Base-by-base conservation (phyloP, 2,329 filamentous ascomycete species). In the Penicillium sp. region DNA sequence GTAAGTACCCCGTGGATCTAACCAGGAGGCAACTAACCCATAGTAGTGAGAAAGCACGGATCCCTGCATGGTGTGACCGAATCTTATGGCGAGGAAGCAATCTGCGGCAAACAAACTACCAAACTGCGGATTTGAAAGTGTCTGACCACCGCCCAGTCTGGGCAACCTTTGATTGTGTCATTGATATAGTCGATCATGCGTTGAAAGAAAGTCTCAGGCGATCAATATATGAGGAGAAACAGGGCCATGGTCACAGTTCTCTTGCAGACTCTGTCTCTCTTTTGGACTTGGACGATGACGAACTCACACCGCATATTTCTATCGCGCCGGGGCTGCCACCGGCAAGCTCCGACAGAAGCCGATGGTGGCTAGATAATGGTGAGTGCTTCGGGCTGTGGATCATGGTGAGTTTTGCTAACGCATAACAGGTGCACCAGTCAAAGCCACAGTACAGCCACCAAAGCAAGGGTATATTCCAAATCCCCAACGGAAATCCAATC, bases 111-210 rank as follows among this genome's bases (percentile, higher is more conserved):
- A 80, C 89, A 12, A 84, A 89, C 33, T 99, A 99, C 75, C 85
- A 90, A 68, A 88, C 85, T 53, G 92, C 93, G 4, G 87, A 91
- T 31, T 80, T 99, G 37, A 85, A 84, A 13, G 96, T 97, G 72
- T 99, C 94, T 0, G 94, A 99, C 70, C 94, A 99, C 74, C 85
- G 93, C n/a, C 94, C 94, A 2, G 93, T 99, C 0, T 97, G 91
- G 75, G 93, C 91, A 13, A 86, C 86, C 0, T 99, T 99, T 70
- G 85, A 91, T 64, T 95, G 93, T 74, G 85, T 82, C 1, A 89
- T 97, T 52, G 93, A 82, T 63, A 86, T 94, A 45, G 80, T 97
- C 12, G 85, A 99, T 64, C 90, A 96, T 71, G 77, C 75, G 25
- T 78, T 82, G 53, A 91, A 90, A 64, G 88, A 93, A 60, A 76